A percentile compares a stretch with the other conserved stretches of the same genome.
phyloP scores from a whole-genome alignment of 371 early-diverging fungal species.

The Thermomucor indicae-seudaticae region DNA sequence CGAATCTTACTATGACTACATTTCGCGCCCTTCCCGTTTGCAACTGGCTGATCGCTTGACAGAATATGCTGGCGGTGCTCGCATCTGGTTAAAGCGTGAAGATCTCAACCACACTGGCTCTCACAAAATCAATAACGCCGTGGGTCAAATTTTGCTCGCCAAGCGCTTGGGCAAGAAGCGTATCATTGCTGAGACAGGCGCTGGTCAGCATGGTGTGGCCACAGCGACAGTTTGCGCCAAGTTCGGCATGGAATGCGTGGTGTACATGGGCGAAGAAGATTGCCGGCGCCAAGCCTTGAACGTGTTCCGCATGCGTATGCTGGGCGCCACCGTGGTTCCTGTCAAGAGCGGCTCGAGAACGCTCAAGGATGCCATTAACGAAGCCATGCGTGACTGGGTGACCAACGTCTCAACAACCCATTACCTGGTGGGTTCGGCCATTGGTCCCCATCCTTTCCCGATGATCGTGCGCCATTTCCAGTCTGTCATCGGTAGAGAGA shows the following conservation, averaged over 20 bases:
- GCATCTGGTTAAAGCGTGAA: conserved; percentile 97
- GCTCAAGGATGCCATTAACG: conserved; percentile 97
- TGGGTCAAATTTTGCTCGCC: conserved; percentile 92
- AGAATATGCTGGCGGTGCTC: conserved; percentile 75
- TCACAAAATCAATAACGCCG: conserved; percentile 98
- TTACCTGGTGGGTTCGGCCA: conserved; percentile 95
- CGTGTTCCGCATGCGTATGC: conserved; percentile 92
- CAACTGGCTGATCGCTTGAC: conserved; percentile 87
- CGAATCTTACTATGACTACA: conserved; percentile 85
- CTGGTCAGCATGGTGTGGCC: conserved; percentile 98
- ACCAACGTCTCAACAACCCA: conserved; percentile 92
- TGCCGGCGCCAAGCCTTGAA: conserved; percentile 92
- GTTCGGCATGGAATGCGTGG: conserved; percentile 90
- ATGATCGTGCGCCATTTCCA: conserved; percentile 96
- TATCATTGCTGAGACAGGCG: conserved; percentile 98
- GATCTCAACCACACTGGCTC: conserved; percentile 98
- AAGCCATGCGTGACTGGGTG: conserved; percentile 98
- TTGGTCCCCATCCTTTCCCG: conserved; percentile 95
- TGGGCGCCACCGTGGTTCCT: conserved; percentile 92
- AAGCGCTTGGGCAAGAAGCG: conserved; percentile 93
- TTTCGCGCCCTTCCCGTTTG: conserved; percentile 87
- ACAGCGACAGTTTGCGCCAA: conserved; percentile 98
- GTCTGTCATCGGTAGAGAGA: conserved; percentile 87
- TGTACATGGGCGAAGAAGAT: conserved; percentile 98
- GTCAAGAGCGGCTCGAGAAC: conserved; percentile 79